A percentile compares a stretch with the other conserved stretches of the same genome.
These are phyloP conservation scores for Linum tenue DNA, from an alignment of 345 rosid genomes.

Conservation along the genomic window DNA sequence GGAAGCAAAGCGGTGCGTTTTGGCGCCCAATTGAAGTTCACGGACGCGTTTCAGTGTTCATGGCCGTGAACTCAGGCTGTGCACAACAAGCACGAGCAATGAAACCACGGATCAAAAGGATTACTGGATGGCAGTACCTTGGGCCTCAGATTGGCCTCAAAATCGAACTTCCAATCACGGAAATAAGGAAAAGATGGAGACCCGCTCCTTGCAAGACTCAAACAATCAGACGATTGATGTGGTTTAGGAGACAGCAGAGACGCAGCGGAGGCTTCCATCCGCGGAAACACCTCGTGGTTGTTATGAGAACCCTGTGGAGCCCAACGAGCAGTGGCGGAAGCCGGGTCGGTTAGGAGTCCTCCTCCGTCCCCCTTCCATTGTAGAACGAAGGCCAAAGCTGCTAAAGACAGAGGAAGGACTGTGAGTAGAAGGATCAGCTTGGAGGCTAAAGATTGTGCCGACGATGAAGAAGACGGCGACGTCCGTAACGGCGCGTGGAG, in stretches of 20 bases:
- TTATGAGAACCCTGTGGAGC: constrained; percentile 54
- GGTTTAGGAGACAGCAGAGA: constrained; percentile 49
- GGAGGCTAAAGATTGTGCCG: constrained; percentile 39
- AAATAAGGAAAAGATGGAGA: constrained; percentile 81
- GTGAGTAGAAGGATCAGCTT: constrained; percentile 73
- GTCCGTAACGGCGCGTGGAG: constrained; percentile 28
- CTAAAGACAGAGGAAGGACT: constrained; percentile 75
- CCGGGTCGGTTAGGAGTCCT: constrained; percentile 44
- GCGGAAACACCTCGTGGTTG: constrained; percentile 68
- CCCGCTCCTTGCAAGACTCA: constrained; percentile 45
- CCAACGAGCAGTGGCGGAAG: constrained; percentile 37
- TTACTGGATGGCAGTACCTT: constrained; percentile 28
- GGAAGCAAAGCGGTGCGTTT: too few species aligned
- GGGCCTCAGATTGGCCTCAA: constrained; percentile 49
- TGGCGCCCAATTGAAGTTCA: too few species aligned
- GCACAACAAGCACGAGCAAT: too few species aligned
- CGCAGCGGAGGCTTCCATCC: constrained; percentile 60
- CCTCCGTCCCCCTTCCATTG: constrained; percentile 76
- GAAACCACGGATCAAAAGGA: not conserved
- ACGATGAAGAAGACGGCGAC: constrained; percentile 41
- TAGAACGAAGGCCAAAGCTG: constrained; percentile 75
- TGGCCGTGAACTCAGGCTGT: too few species aligned
- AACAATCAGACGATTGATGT: constrained; percentile 48
- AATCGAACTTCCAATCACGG: constrained; percentile 63
- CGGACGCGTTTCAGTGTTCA: too few species aligned